These are phyloP conservation scores for Penicillium sp. DNA, from an alignment of 2,329 filamentous ascomycete genomes.

Conservation along the genomic window DNA sequence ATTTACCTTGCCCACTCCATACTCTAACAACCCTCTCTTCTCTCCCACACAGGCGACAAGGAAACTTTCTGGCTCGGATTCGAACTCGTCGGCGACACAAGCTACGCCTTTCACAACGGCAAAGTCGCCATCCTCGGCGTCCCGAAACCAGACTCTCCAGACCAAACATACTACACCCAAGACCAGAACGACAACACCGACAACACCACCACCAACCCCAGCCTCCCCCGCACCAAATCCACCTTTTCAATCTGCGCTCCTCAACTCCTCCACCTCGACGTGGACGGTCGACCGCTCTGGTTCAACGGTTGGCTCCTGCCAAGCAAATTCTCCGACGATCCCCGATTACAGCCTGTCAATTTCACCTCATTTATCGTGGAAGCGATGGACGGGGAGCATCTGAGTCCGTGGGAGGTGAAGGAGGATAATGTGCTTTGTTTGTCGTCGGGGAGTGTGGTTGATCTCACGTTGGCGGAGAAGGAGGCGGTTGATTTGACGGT, in stretches of 20 bases:
- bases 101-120: slow-evolving; percentile 42
- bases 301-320: not conserved
- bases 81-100: slow-evolving; percentile 40
- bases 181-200: not conserved
- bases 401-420: not conserved
- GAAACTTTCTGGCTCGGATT: slow-evolving; percentile 49
- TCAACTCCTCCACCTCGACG: slow-evolving; percentile 43
- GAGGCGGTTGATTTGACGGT: not conserved
- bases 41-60: slow-evolving; percentile 37
- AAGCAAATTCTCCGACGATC: not conserved
- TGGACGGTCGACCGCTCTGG: not conserved
- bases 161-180: not conserved
- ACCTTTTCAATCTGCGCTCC: slow-evolving; percentile 40
- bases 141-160: slow-evolving; percentile 2
- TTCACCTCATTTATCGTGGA: not conserved
- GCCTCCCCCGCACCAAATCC: not conserved
- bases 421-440: not conserved
- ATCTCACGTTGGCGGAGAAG: not conserved
- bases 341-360: not conserved
- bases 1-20: not conserved
- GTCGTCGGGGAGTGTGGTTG: not conserved
- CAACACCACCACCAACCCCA: too few species aligned
- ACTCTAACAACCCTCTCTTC: too few species aligned
- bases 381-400: not conserved
- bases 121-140: slow-evolving; percentile 17